Evolutionary conservation across 768 basidiomycete genomes (phyloP).

Genomic region (Mycena galopus): DNA sequence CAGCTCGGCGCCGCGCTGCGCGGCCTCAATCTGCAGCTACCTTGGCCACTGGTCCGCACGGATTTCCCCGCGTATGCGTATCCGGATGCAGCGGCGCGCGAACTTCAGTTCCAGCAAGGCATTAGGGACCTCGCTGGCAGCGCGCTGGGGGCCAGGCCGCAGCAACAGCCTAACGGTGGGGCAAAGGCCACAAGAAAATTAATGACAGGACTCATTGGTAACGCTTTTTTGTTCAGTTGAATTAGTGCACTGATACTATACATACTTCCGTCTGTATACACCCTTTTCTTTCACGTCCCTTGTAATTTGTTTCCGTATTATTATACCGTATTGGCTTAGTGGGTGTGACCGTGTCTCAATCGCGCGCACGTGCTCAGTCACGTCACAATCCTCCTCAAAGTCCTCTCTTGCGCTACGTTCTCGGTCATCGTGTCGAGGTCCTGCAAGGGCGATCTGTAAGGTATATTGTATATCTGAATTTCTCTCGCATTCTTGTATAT

Average conservation of each 20-base stretch:
- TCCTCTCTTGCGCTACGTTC: neutral
- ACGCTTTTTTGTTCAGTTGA: slow-evolving; percentile 17
- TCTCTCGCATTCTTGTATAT: neutral
- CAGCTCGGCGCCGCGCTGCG: slow-evolving; percentile 26
- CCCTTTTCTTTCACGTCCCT: neutral
- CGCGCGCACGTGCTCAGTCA: slow-evolving; percentile 13
- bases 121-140: slow-evolving; percentile 27
- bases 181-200: neutral
- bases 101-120: slow-evolving; percentile 35
- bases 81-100: slow-evolving; percentile 35
- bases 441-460: neutral
- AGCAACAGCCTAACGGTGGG: no score
- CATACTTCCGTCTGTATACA: neutral
- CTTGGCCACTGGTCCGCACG: slow-evolving; percentile 30
- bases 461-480: neutral
- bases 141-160: slow-evolving; percentile 6
- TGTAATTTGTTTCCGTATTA: neutral
- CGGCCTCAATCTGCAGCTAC: slow-evolving; percentile 28
- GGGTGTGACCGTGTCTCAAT: neutral
- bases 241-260: neutral
- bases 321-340: neutral
- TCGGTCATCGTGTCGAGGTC: neutral
- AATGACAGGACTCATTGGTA: slow-evolving; percentile 22
- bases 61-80: slow-evolving; percentile 34
- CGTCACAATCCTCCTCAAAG: neutral